Percentiles rank a stretch among this genome's conserved stretches.
Evolutionary conservation across 2,329 filamentous ascomycete genomes (phyloP).

Genomic region (Biscogniauxia sp.): DNA sequence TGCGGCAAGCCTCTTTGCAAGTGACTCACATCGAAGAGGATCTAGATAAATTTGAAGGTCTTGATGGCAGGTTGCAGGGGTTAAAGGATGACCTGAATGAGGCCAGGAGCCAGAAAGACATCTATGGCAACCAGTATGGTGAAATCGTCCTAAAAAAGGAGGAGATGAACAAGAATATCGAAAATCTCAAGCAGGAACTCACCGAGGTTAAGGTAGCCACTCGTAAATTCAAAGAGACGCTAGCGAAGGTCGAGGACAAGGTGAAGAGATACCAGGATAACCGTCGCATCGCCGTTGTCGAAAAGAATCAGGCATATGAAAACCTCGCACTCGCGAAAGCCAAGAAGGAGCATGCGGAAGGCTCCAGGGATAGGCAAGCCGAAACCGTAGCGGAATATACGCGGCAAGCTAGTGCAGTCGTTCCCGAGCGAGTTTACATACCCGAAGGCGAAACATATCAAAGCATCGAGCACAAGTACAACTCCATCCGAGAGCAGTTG

Average conservation of each 20-base stretch:
- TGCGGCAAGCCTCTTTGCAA: conserved; percentile 60
- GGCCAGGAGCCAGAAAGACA: conserved; percentile 40
- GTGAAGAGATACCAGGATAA: conserved; percentile 46
- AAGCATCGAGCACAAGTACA: conserved; percentile 53
- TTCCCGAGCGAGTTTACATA: conserved; percentile 57
- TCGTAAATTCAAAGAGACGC: conserved; percentile 41
- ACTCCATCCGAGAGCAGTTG: conserved; percentile 58
- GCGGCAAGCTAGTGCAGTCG: conserved; percentile 52
- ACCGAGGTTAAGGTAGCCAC: conserved; percentile 32
- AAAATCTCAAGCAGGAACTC: conserved; percentile 38
- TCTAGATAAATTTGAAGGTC: conserved; percentile 65
- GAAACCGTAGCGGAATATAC: conserved; percentile 52
- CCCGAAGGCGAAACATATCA: conserved; percentile 61
- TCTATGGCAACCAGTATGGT: conserved; percentile 55
- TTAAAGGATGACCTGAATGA: conserved; percentile 59
- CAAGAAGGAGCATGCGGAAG: conserved; percentile 44
- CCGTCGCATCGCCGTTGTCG: conserved; percentile 51
- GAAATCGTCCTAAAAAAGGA: conserved; percentile 48
- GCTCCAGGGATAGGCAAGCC: conserved; percentile 46
- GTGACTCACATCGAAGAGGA: conserved; percentile 54
- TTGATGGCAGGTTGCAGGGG: conserved; percentile 62
- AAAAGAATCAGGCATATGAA: conserved; percentile 62
- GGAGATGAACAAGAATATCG: conserved; percentile 43
- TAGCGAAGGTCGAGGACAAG: conserved; percentile 57
- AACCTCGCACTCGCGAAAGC: conserved; percentile 47